Conservation (phyloP, 2,329 filamentous ascomycete species). For the Colletotrichum caudatum region DNA sequence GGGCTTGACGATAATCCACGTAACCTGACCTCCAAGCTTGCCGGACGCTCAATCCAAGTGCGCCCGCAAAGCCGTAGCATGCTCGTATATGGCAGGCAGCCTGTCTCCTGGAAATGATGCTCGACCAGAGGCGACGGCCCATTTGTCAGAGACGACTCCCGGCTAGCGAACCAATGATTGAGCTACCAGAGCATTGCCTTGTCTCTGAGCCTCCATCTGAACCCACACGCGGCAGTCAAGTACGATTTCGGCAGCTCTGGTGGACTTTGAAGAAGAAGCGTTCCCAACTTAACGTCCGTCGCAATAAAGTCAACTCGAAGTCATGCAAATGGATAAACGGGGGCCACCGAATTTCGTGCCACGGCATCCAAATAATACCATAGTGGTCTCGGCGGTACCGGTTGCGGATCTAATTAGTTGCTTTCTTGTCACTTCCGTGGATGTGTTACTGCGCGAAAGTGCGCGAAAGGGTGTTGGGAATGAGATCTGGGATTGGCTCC, state of each 20-base stretch:
- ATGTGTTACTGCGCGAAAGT: too few species aligned
- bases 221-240: neutral
- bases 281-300: neutral
- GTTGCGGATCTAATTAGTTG: neutral
- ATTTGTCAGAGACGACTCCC: neutral
- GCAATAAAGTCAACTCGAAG: neutral
- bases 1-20: conserved; percentile 45
- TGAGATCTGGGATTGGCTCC: conserved; percentile 12
- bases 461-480: neutral
- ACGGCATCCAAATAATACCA: conserved; percentile 12
- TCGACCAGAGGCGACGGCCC: neutral
- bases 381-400: neutral
- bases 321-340: too few species aligned
- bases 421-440: too few species aligned
- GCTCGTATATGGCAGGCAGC: conserved; percentile 48
- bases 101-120: conserved; percentile 50
- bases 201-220: neutral
- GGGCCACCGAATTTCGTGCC: neutral
- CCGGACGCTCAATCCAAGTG: conserved; percentile 47
- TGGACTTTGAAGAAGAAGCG: conserved; percentile 36
- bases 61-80: conserved; percentile 45
- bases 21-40: conserved; percentile 53
- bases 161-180: neutral
- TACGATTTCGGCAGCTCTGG: neutral
- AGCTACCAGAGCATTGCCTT: neutral